A percentile compares a stretch with the other conserved stretches of the same genome.
phyloP scores from a whole-genome alignment of 2,329 filamentous ascomycete genomes.

The Lithohypha guttulata region DNA sequence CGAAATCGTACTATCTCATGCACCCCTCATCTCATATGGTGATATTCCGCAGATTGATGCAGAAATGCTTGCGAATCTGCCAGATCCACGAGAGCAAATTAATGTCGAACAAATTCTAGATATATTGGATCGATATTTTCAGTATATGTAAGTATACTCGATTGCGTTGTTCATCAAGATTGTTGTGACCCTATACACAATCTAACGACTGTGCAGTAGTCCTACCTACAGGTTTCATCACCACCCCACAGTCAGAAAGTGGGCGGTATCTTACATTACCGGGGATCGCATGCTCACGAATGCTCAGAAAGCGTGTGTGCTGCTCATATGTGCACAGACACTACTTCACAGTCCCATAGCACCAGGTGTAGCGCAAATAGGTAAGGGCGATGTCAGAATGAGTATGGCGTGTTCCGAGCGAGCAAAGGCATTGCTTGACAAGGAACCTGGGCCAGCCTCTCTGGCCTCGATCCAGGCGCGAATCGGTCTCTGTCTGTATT shows the following conservation, averaged over 20 bases:
- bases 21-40: conserved; percentile 23
- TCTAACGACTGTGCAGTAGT: too few species aligned
- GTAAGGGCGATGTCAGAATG: conserved; percentile 12
- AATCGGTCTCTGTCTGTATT: conserved; percentile 43
- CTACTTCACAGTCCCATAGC: conserved; percentile 14
- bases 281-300: conserved; percentile 22
- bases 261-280: conserved; percentile 25
- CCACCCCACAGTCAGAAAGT: conserved; percentile 37
- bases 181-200: too few species aligned
- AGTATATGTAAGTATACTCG: conserved; percentile 44
- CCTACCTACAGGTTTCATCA: conserved; percentile 46
- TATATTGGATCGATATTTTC: conserved; percentile 42
- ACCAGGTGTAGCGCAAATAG: conserved; percentile 7
- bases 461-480: conserved; percentile 44
- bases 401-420: conserved; percentile 14
- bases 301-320: conserved; percentile 26
- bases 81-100: conserved; percentile 27
- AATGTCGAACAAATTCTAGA: conserved; percentile 26
- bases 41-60: conserved; percentile 33
- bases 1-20: conserved; percentile 29
- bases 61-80: conserved; percentile 14
- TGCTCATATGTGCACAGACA: conserved; percentile 24
- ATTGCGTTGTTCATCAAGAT: too few species aligned
- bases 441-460: conserved; percentile 39
- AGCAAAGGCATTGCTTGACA: conserved; percentile 17